These are phyloP conservation scores for Mangifera indica DNA, from an alignment of 345 rosid species.

Conservation along the genomic window DNA sequence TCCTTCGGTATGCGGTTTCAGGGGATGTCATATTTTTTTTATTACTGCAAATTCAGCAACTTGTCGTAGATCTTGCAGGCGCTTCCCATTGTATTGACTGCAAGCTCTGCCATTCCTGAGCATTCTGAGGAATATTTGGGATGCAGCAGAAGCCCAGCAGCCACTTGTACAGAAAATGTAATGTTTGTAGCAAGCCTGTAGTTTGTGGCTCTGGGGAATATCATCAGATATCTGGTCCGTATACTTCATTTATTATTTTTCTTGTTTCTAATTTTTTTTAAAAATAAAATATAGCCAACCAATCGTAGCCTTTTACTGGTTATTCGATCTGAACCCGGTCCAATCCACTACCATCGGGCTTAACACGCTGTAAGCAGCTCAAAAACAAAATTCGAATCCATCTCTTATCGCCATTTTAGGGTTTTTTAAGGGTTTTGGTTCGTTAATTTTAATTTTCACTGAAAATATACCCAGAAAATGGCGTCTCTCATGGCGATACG, in stretches of 20 bases:
- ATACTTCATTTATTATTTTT: too few relatives aligned
- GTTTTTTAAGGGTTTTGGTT: conserved; percentile 30
- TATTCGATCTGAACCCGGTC: background rate
- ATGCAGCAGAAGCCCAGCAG: too few relatives aligned
- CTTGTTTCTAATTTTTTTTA: too few relatives aligned
- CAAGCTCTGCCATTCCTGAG: background rate
- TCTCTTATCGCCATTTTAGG: background rate
- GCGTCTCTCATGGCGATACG: conserved; percentile 54
- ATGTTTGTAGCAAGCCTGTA: too few relatives aligned
- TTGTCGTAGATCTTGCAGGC: background rate
- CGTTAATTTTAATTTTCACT: background rate
- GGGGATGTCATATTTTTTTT: background rate
- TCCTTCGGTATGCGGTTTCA: background rate
- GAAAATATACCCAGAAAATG: conserved; percentile 17
- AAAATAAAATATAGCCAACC: background rate
- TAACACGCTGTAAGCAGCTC: too few relatives aligned
- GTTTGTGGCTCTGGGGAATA: too few relatives aligned
- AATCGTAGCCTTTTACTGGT: background rate
- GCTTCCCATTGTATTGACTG: background rate
- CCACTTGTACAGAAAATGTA: too few relatives aligned
- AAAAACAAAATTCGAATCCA: too few relatives aligned
- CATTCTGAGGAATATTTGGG: too few relatives aligned
- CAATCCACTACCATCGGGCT: background rate
- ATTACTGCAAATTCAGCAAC: background rate
- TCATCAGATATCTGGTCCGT: too few relatives aligned